Evolutionary conservation across 202 grass and related monocot species (phyloP).

Genomic region (Schoenoplectus triqueter): DNA sequence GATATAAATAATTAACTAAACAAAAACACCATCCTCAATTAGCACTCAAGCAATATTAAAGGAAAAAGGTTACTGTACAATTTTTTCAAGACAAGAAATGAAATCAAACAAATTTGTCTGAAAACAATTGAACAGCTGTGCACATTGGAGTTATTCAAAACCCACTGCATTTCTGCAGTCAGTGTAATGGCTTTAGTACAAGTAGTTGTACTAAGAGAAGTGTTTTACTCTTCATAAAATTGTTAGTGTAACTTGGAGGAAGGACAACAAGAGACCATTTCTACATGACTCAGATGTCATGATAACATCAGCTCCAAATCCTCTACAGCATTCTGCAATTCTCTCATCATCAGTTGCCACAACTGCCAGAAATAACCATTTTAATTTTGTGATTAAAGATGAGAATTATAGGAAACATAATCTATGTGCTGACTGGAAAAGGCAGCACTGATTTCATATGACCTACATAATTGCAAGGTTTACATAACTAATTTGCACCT

Average conservation of each 20-base stretch:
- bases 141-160: neutral
- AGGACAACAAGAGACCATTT: conserved; percentile 60
- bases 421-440: neutral
- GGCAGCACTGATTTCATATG: neutral
- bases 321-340: conserved; percentile 96
- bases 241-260: neutral
- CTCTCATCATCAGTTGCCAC: conserved; percentile 85
- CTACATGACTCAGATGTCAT: conserved; percentile 87
- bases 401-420: neutral
- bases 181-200: neutral
- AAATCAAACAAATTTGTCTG: neutral
- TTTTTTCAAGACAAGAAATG: neutral
- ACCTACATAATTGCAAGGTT: neutral
- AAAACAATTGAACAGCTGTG: neutral
- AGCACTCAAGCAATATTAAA: conserved; percentile 23
- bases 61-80: neutral
- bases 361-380: conserved; percentile 40
- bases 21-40: neutral
- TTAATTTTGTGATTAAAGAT: neutral
- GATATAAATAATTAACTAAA: neutral
- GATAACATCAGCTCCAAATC: conserved; percentile 94
- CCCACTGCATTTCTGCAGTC: neutral
- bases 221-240: neutral
- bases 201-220: neutral
- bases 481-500: neutral